Evolutionary conservation across 345 rosid genomes (phyloP), one percentile per base, ranked within the genome.

Genomic region (Populus alba): DNA sequence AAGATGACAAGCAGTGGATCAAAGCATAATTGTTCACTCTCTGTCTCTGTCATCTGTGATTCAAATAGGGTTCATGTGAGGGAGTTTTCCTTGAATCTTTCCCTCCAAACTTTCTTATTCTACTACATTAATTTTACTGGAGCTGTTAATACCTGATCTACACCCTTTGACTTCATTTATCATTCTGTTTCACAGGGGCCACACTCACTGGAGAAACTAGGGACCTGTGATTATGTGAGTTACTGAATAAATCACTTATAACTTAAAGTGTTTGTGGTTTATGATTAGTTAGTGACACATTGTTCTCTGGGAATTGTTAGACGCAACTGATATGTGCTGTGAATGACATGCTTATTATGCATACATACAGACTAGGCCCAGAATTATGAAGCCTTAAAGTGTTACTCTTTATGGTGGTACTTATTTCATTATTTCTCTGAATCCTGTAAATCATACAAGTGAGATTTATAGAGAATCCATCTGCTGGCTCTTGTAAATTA

Each of bases 1-100:
- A 92, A 84, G 83, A 92, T 94, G 93, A 88, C 89, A 75, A 76
- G 76, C 80, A 72, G 71, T 74, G 81, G 82, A 70, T 74, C 75
- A 43, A 80, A 80, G 76, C 55, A 66, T 45, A 85, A 86, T 68
- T 97, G 99, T 82, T 92, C 99, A 3, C 94, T 96, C 70, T 87
- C 97, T 49, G 92, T 94, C 31, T 89, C 94, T 75, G 85, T 97
- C 77, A 68, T 89, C 63, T 97, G 99, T 83, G 91, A 92, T 86
- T 77, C 88, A 73, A 85, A 80, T 57, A 89, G 88, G 84, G 79
- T 86, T 78, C 83, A 86, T 70, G 99, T 94, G 84, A 91, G 97
- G 35, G 57, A 18, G 63, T 78, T 39, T 85, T 85, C 73, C 77
- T 70, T 79, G 39, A 63, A 70, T 66, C n/a, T 47, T 66, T 25